phyloP scores from a whole-genome alignment of 2,329 filamentous ascomycete genomes.

The Sporothrix protearum region DNA sequence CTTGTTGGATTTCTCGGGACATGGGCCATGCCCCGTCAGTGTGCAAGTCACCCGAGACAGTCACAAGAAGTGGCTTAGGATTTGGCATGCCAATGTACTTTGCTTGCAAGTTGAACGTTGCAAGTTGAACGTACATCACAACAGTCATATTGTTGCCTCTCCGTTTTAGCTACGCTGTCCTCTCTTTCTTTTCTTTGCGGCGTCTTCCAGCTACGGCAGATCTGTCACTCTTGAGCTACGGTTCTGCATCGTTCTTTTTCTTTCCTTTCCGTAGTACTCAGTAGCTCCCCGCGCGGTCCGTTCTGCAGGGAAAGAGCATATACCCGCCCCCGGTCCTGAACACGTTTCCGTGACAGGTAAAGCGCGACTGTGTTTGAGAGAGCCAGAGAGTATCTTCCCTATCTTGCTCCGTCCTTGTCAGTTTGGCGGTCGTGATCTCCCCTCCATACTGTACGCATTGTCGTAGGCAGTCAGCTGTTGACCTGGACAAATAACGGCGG shows the following conservation, averaged over 20 bases:
- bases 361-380: background rate
- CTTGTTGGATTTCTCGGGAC: conserved; percentile 8
- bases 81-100: background rate
- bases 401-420: background rate
- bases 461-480: conserved; percentile 5
- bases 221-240: background rate
- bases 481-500: conserved; percentile 1
- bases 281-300: background rate
- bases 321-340: background rate
- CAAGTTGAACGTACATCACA: background rate
- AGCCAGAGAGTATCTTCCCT: background rate
- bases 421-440: background rate
- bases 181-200: background rate
- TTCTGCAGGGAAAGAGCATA: background rate
- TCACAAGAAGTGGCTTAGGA: background rate
- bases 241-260: conserved; percentile 12
- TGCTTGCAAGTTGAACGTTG: background rate
- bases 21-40: background rate
- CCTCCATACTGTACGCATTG: background rate
- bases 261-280: background rate
- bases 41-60: background rate
- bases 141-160: background rate
- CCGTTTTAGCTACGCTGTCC: background rate
- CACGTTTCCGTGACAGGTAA: background rate
- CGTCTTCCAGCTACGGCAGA: background rate